These are phyloP conservation scores for Oligophagozyma castellii DNA, from an alignment of 1,139 yeast genomes.

Conservation along the genomic window DNA sequence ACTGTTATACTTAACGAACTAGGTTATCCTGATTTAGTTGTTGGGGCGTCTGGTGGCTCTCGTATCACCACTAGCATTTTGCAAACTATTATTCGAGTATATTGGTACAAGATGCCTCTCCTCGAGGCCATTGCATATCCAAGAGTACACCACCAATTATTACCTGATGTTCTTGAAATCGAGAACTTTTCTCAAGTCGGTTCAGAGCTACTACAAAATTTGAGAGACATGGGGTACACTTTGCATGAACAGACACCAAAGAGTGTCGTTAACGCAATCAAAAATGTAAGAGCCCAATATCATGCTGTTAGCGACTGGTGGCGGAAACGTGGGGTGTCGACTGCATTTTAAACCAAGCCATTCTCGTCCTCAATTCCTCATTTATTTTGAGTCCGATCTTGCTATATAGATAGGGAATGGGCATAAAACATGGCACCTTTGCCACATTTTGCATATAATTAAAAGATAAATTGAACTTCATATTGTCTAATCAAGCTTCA, in stretches of 20 bases:
- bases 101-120: conserved; percentile 43
- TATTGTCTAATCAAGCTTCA: too few relatives aligned
- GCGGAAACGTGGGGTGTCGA: conserved; percentile 36
- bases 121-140: conserved; percentile 65
- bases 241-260: conserved; percentile 26
- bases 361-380: too few relatives aligned
- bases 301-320: conserved; percentile 45
- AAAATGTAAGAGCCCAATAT: conserved; percentile 28
- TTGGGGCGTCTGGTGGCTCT: conserved; percentile 95
- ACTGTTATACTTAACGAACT: conserved; percentile 44
- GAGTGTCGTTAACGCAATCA: conserved; percentile 38
- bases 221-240: conserved; percentile 31
- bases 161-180: conserved; percentile 54
- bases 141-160: conserved; percentile 74
- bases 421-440: too few relatives aligned
- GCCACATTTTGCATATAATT: too few relatives aligned
- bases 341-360: conserved; percentile 9
- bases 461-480: too few relatives aligned
- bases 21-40: conserved; percentile 44
- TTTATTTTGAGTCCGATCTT: too few relatives aligned
- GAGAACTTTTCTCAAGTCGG: conserved; percentile 38
- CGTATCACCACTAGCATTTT: conserved; percentile 75
- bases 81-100: conserved; percentile 60
- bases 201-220: conserved; percentile 18
- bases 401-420: too few relatives aligned